phyloP scores from a whole-genome alignment of 331 rosid genomes.

The Malus hybrid region DNA sequence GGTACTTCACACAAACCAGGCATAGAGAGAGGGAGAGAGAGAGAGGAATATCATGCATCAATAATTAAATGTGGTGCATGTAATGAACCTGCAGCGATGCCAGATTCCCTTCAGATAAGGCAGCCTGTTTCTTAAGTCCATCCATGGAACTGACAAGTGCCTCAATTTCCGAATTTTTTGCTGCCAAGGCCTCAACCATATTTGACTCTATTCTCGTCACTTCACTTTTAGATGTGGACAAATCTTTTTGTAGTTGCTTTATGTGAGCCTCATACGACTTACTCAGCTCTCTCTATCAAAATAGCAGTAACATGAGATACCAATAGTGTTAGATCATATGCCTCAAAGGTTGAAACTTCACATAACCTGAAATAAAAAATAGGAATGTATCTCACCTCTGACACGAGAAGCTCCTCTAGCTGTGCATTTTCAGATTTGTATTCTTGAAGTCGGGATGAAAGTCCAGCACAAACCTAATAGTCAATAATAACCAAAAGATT shows the following conservation, averaged over 20 bases:
- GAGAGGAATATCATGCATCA: not conserved
- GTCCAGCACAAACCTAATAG: slow-evolving; percentile 92
- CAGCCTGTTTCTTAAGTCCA: slow-evolving; percentile 79
- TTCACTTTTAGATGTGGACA: slow-evolving; percentile 72
- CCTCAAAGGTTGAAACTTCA: not conserved
- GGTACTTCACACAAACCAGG: not conserved
- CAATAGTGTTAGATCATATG: not conserved
- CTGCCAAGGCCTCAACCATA: slow-evolving; percentile 87
- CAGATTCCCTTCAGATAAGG: slow-evolving; percentile 84
- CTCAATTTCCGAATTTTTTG: slow-evolving; percentile 92
- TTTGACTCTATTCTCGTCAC: slow-evolving; percentile 75
- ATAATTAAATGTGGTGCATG: slow-evolving; percentile 1
- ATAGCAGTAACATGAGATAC: slow-evolving; percentile 13
- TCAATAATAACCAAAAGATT: slow-evolving; percentile 9
- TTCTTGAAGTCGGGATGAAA: slow-evolving; percentile 93
- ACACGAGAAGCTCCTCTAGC: slow-evolving; percentile 89
- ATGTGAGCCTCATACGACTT: slow-evolving; percentile 84
- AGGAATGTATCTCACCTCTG: slow-evolving; percentile 55
- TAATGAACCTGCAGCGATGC: slow-evolving; percentile 77
- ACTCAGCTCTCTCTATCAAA: slow-evolving; percentile 80
- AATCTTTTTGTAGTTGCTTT: slow-evolving; percentile 67
- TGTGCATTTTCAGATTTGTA: slow-evolving; percentile 94
- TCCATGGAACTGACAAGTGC: slow-evolving; percentile 74
- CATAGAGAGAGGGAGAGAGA: not conserved
- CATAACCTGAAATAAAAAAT: slow-evolving; percentile 11